Conservation (phyloP, 1,284 basidiomycete species). For the Marasmius fiardii region DNA sequence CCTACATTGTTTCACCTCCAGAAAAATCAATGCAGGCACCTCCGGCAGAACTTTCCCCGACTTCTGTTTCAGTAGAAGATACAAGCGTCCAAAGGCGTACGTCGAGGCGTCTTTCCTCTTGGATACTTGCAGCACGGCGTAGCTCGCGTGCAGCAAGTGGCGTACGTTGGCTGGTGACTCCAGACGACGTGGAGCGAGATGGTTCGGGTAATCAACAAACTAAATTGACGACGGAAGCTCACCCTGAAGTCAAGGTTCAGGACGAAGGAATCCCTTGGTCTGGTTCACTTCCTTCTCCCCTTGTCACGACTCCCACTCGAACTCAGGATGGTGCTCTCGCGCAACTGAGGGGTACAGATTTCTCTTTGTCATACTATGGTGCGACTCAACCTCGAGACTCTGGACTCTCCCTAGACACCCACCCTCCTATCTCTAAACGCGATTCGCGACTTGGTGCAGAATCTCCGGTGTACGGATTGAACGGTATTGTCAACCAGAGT, state of each 20-base stretch:
- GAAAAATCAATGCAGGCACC: slow-evolving; percentile 15
- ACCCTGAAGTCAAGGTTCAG: not conserved
- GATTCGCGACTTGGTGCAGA: slow-evolving; percentile 21
- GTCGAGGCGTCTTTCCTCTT: slow-evolving; percentile 29
- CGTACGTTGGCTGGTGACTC: slow-evolving; percentile 31
- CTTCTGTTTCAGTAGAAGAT: not conserved
- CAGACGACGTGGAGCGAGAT: slow-evolving; percentile 28
- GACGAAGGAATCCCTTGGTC: not conserved
- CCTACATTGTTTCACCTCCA: slow-evolving; percentile 19
- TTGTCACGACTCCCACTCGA: not conserved
- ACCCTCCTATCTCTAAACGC: slow-evolving; percentile 10
- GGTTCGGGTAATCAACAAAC: not conserved
- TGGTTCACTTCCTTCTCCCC: not conserved
- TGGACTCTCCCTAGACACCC: slow-evolving; percentile 14
- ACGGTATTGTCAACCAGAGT: slow-evolving; percentile 30
- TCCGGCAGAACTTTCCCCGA: slow-evolving; percentile 6
- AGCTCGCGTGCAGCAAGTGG: slow-evolving; percentile 24
- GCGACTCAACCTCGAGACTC: slow-evolving; percentile 20
- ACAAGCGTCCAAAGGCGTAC: not conserved
- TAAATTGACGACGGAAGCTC: too few relatives aligned
- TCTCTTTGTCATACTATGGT: slow-evolving; percentile 35
- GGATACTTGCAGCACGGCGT: slow-evolving; percentile 28
- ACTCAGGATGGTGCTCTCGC: not conserved
- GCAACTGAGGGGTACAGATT: slow-evolving; percentile 16
- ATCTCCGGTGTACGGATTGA: slow-evolving; percentile 48